Evolutionary conservation across 2,329 filamentous ascomycete genomes (phyloP), one percentile per base, ranked within the genome.

Genomic region (Delphinella strobiligena): DNA sequence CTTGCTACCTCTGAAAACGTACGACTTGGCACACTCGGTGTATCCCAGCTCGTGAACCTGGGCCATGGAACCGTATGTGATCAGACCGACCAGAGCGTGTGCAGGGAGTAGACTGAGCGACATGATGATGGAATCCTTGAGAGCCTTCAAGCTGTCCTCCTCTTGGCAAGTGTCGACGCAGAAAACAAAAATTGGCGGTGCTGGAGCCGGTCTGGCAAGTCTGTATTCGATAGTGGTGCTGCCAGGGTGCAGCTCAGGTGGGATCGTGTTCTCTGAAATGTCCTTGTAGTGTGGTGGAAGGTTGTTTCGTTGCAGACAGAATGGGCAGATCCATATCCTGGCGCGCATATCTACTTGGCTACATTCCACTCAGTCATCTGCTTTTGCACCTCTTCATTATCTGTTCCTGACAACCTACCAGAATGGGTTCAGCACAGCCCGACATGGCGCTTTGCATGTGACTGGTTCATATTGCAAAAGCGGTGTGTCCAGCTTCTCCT

Each of bases 31-130:
- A 63, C 91, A 98, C 63, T 96, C 91, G 40, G 84, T 88, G 59
- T 98, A 98, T 40, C 91, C 91, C 50, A 98, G 85, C 64, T 98
- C 91, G 59, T 98, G 91, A 14, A 98, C 86, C 75, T 95, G 88
- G 22, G 86, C 78, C 86, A 94, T 96, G 32, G 91, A 96, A 46
- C 91, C 91, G 56, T 78, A 93, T 34, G 85, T 91, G 52, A 93
- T 82, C 44, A 93, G 64, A 29, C 84, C 85, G 34, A 93, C 85
- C 19, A 91, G 68, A 17, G 84, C 80, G 56, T 87, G 82, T 54
- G 85, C 81, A 4, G 84, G 84, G 32, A 93, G 71, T 49, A 91
- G 67, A 58, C 80, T 85, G 61, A 93, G 66, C 59, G 83, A 87
- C 80, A 86, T 84, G 49, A 91, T 80, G 51, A 93, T 74, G 14